Evolutionary conservation across 208 protist species (phyloP).

Genomic region (Acanthamoeba triangularis): DNA sequence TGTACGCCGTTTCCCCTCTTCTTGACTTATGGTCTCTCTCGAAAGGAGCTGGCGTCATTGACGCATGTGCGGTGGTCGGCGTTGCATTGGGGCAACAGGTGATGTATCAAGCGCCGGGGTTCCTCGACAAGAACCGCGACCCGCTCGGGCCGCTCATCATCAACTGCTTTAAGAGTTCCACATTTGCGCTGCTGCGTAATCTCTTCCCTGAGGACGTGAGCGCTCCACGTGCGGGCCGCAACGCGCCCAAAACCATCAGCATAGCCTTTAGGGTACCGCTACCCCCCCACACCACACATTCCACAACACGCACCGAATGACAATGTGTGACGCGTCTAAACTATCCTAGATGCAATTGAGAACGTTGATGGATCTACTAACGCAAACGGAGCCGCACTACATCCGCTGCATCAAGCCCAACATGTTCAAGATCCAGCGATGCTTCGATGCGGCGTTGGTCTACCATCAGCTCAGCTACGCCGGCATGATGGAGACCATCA

Average conservation of each 20-base stretch:
- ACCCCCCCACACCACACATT: no score
- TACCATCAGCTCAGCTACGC: constrained; percentile 33
- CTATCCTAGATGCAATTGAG: constrained; percentile 81
- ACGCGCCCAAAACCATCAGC: not conserved
- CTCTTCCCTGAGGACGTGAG: not conserved
- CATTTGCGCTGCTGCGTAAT: not conserved
- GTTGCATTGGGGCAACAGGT: constrained; percentile 60
- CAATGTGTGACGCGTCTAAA: no score
- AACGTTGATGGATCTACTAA: constrained; percentile 59
- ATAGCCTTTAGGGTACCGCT: not conserved
- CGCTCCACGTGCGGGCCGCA: not conserved
- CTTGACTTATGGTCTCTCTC: no score
- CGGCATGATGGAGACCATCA: constrained; percentile 86
- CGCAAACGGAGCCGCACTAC: constrained; percentile 92
- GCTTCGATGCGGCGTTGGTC: constrained; percentile 4
- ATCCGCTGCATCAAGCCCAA: constrained; percentile 94
- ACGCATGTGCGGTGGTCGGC: not conserved
- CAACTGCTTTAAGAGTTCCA: constrained; percentile 93
- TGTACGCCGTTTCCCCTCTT: not conserved
- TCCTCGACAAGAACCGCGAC: constrained; percentile 89
- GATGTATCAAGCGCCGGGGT: constrained; percentile 90
- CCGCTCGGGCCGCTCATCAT: constrained; percentile 77
- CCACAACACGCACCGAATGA: no score
- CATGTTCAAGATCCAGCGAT: constrained; percentile 78
- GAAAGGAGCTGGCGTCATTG: not conserved